Conservation (phyloP, 2,329 filamentous ascomycete species). For the Xylariaceae sp. region DNA sequence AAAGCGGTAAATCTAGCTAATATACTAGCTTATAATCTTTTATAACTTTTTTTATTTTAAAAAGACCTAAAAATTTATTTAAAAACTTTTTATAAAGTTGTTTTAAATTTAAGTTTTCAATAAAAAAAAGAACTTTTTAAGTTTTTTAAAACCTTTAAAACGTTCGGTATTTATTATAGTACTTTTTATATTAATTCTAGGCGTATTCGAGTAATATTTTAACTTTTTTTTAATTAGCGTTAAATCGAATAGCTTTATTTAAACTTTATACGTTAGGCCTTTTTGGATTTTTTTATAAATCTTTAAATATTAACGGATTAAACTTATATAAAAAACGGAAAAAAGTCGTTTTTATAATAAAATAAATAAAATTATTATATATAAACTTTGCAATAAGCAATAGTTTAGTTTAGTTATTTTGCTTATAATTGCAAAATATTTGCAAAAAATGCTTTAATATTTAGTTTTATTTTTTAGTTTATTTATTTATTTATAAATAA, state of each 20-base stretch:
- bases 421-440: neutral
- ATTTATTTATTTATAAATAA: conserved; percentile 1
- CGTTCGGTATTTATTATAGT: neutral
- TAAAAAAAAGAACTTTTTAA: neutral
- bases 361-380: neutral
- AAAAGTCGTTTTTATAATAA: neutral
- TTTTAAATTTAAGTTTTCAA: neutral
- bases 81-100: neutral
- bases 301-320: neutral
- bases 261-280: neutral
- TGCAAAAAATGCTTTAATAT: neutral
- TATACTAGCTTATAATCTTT: neutral
- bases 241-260: neutral
- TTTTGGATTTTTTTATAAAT: neutral
- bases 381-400: neutral
- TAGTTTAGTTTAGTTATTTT: too few species aligned
- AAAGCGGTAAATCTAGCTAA: neutral
- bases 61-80: neutral
- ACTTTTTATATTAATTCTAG: neutral
- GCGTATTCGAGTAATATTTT: neutral
- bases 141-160: neutral
- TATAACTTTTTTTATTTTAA: neutral
- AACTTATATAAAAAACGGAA: neutral
- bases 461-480: neutral
- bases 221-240: neutral